Conservation (phyloP, 495 filamentous ascomycete genomes). For the Neurospora sp. region DNA sequence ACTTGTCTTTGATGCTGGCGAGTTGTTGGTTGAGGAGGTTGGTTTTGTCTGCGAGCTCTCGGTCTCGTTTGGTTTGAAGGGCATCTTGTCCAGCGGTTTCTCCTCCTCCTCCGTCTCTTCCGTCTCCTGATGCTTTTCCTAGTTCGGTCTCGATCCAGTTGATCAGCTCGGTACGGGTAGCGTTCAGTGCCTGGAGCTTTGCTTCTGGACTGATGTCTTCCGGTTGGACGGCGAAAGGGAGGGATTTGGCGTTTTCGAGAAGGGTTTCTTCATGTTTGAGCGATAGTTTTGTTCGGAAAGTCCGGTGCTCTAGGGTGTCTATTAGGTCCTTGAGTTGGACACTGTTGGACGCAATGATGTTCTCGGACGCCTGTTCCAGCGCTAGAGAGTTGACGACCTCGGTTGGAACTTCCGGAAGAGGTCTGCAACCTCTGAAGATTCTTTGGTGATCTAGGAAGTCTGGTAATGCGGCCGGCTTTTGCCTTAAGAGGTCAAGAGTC, state of each 20-base stretch:
- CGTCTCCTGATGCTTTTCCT: constrained; percentile 36
- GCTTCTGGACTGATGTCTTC: constrained; percentile 22
- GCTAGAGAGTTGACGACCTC: constrained; percentile 35
- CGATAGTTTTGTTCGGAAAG: constrained; percentile 51
- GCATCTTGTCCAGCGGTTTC: constrained; percentile 24
- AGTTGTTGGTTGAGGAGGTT: constrained; percentile 38
- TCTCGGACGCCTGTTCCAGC: constrained; percentile 15
- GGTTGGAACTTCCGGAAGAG: constrained; percentile 38
- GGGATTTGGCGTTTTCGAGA: constrained; percentile 45
- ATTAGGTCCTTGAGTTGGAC: constrained; percentile 39
- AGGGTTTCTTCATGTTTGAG: constrained; percentile 53
- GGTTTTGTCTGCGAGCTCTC: constrained; percentile 13
- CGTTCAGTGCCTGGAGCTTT: constrained; percentile 38
- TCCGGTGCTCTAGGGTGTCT: constrained; percentile 53
- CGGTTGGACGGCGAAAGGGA: constrained; percentile 16
- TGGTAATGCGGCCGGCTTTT: constrained; percentile 43
- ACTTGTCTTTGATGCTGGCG: constrained; percentile 39
- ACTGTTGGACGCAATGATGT: constrained; percentile 3
- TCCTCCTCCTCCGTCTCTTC: constrained; percentile 28
- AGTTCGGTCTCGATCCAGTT: constrained; percentile 65
- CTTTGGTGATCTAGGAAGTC: constrained; percentile 37
- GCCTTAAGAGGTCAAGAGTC: constrained; percentile 35
- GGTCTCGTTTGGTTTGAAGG: constrained; percentile 17
- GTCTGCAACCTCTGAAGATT: constrained; percentile 30
- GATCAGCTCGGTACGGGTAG: constrained; percentile 55